A percentile compares a stretch with the other conserved stretches of the same genome.
Evolutionary conservation across 2,329 filamentous ascomycete genomes (phyloP).

Genomic region (Venturia asperata): DNA sequence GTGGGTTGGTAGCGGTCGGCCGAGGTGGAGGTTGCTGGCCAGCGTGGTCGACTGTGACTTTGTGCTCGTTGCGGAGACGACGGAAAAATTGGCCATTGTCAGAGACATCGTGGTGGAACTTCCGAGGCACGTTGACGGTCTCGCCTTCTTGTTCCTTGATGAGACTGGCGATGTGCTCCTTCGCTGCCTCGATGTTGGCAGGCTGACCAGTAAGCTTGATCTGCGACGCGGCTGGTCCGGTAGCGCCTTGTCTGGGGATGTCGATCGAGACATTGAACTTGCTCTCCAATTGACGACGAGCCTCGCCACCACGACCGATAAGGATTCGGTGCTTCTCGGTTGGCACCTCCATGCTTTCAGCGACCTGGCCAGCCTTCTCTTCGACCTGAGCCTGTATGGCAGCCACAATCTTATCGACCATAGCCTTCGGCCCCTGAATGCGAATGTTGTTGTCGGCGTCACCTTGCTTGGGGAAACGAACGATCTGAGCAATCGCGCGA

Average conservation of each 20-base stretch:
- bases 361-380: constrained; percentile 77
- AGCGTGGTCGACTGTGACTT: constrained; percentile 86
- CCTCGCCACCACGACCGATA: constrained; percentile 87
- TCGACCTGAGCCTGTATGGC: constrained; percentile 74
- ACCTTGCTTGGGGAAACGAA: constrained; percentile 90
- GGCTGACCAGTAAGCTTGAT: constrained; percentile 80
- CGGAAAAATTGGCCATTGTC: constrained; percentile 95
- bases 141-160: constrained; percentile 84
- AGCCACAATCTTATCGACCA: constrained; percentile 83
- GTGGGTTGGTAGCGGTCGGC: constrained; percentile 44
- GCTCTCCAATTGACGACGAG: constrained; percentile 74
- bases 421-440: constrained; percentile 72
- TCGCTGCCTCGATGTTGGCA: constrained; percentile 73
- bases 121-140: constrained; percentile 74
- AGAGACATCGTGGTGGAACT: constrained; percentile 74
- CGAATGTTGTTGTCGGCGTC: constrained; percentile 67
- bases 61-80: constrained; percentile 73
- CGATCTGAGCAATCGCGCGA: constrained; percentile 75
- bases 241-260: constrained; percentile 67
- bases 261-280: constrained; percentile 83
- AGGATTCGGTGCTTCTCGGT: constrained; percentile 83
- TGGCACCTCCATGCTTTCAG: constrained; percentile 71
- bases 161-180: constrained; percentile 71
- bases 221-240: constrained; percentile 68
- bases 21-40: constrained; percentile 70